A percentile compares a stretch with the other conserved stretches of the same genome.
phyloP scores from a whole-genome alignment of 768 basidiomycete genomes.

The Rhizopogon sp. region DNA sequence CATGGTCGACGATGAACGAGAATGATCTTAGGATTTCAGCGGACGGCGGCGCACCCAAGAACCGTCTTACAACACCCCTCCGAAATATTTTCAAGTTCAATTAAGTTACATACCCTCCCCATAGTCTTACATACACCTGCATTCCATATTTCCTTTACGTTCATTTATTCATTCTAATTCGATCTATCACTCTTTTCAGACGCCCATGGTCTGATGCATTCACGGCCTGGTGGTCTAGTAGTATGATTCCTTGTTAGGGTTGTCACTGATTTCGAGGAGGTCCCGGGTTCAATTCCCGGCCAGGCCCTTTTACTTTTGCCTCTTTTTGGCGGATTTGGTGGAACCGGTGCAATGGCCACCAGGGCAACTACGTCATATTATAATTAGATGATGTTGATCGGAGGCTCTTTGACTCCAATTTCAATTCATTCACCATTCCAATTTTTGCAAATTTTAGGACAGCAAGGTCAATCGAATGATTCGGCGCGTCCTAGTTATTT shows the following conservation, averaged over 20 bases:
- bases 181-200: neutral
- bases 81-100: slow-evolving; percentile 29
- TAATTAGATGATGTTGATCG: neutral
- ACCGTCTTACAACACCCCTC: slow-evolving; percentile 21
- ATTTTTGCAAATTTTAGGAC: too few species aligned
- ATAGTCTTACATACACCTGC: neutral
- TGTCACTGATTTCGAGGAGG: slow-evolving; percentile 48
- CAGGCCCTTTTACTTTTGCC: slow-evolving; percentile 40
- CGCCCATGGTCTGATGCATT: neutral
- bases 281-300: slow-evolving; percentile 80
- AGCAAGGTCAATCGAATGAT: neutral
- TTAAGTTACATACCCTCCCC: slow-evolving; percentile 7
- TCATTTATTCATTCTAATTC: neutral
- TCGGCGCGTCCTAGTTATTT: too few species aligned
- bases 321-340: neutral
- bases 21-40: slow-evolving; percentile 18
- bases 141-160: neutral
- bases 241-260: slow-evolving; percentile 38
- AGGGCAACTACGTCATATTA: too few species aligned
- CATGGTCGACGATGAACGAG: slow-evolving; percentile 7
- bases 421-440: neutral
- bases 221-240: slow-evolving; percentile 36
- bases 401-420: neutral
- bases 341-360: too few species aligned
- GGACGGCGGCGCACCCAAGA: slow-evolving; percentile 18